Conservation (phyloP, 1,284 basidiomycete genomes). For the Boletus semigastroideus region DNA sequence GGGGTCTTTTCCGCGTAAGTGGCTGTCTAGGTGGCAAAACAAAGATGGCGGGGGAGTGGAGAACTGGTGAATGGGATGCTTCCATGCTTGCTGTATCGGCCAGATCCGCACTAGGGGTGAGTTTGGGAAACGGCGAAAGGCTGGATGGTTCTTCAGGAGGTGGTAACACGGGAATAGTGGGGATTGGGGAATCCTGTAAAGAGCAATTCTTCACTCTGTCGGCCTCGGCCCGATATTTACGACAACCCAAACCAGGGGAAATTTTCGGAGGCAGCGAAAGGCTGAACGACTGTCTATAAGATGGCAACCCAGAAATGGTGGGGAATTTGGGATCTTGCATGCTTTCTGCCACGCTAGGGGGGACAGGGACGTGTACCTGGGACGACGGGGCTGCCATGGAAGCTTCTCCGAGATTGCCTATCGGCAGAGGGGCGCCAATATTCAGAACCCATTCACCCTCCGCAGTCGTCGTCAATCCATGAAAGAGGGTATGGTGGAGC, state of each 20-base stretch:
- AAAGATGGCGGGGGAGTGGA: neutral
- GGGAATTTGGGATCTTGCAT: too few relatives aligned
- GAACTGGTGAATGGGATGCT: neutral
- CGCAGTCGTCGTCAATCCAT: neutral
- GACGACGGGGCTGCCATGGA: too few relatives aligned
- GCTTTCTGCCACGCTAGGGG: too few relatives aligned
- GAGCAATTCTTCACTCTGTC: neutral
- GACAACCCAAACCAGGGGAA: too few relatives aligned
- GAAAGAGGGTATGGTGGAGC: conserved; percentile 2
- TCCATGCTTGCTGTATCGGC: neutral
- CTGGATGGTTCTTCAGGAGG: neutral
- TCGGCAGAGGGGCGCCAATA: neutral
- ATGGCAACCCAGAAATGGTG: too few relatives aligned
- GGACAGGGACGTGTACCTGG: too few relatives aligned
- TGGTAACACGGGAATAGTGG: neutral
- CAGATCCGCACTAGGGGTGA: neutral
- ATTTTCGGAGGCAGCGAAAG: too few relatives aligned
- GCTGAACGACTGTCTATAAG: too few relatives aligned
- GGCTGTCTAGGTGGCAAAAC: neutral
- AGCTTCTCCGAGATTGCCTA: neutral
- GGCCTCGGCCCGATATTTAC: neutral
- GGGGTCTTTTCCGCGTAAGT: neutral
- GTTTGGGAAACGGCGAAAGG: too few relatives aligned
- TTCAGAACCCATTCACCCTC: neutral
- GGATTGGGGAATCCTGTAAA: neutral